Evolutionary conservation across 2,329 filamentous ascomycete species (phyloP).

Genomic region (Rugonectria rugulosa): DNA sequence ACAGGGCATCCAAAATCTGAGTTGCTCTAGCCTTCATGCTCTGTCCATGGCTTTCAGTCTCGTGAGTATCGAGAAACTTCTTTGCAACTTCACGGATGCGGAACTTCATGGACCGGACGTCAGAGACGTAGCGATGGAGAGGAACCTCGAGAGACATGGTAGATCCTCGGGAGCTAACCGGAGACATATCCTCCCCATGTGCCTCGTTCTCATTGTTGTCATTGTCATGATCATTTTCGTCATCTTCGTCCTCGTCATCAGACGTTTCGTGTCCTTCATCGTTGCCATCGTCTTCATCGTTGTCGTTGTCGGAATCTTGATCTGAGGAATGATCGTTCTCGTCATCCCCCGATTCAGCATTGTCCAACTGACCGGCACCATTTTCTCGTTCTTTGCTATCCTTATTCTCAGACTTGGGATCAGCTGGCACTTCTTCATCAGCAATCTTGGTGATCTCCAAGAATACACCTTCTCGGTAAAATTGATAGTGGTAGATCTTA

Average conservation of each 20-base stretch:
- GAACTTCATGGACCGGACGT: constrained; percentile 63
- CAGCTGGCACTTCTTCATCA: constrained; percentile 49
- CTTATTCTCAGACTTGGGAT: constrained; percentile 24
- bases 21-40: constrained; percentile 80
- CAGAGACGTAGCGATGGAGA: constrained; percentile 55
- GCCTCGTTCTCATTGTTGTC: constrained; percentile 61
- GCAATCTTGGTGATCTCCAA: constrained; percentile 87
- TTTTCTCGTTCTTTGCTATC: constrained; percentile 30
- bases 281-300: constrained; percentile 46
- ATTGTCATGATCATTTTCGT: constrained; percentile 57
- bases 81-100: constrained; percentile 80
- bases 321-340: constrained; percentile 41
- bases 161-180: constrained; percentile 70
- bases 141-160: constrained; percentile 70
- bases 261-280: constrained; percentile 49
- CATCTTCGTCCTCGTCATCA: constrained; percentile 57
- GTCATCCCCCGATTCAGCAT: constrained; percentile 40
- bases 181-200: constrained; percentile 67
- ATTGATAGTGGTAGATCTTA: constrained; percentile 91
- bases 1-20: constrained; percentile 77
- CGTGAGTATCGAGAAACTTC: constrained; percentile 83
- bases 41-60: constrained; percentile 75
- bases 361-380: constrained; percentile 35
- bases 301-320: constrained; percentile 40
- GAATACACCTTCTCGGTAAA: constrained; percentile 96